Conservation (phyloP, 305 asterid species). For the Salvia sclarea region DNA sequence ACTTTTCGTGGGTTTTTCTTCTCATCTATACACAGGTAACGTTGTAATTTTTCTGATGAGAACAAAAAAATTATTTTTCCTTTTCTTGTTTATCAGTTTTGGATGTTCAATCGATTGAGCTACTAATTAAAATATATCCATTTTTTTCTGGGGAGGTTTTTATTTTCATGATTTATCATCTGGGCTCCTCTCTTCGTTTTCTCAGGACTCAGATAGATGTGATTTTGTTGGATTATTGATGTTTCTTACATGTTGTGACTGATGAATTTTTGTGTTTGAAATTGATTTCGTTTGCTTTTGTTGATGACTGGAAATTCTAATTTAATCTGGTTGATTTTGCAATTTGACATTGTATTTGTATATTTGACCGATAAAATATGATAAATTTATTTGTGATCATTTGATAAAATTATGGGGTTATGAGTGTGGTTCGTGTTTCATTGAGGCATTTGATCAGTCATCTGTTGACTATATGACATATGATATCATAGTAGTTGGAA, state of each 20-base stretch:
- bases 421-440: neutral
- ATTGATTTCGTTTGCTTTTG: neutral
- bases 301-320: neutral
- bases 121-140: neutral
- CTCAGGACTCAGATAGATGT: neutral
- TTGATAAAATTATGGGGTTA: neutral
- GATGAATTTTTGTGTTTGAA: neutral
- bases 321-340: constrained; percentile 6
- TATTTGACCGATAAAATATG: constrained; percentile 2
- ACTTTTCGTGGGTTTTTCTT: neutral
- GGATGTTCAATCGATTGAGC: constrained; percentile 17
- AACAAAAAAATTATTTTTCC: neutral
- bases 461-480: constrained; percentile 16
- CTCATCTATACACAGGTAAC: constrained; percentile 24
- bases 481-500: neutral
- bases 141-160: neutral
- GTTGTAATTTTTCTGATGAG: neutral
- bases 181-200: constrained; percentile 13
- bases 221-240: constrained; percentile 15
- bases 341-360: constrained; percentile 15
- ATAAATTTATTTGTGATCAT: neutral
- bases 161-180: neutral
- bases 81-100: constrained; percentile 1
- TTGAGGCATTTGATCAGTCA: constrained; percentile 4
- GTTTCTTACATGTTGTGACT: neutral